Evolutionary conservation across 2,329 filamentous ascomycete species (phyloP).

Genomic region (Epichloe sibirici): DNA sequence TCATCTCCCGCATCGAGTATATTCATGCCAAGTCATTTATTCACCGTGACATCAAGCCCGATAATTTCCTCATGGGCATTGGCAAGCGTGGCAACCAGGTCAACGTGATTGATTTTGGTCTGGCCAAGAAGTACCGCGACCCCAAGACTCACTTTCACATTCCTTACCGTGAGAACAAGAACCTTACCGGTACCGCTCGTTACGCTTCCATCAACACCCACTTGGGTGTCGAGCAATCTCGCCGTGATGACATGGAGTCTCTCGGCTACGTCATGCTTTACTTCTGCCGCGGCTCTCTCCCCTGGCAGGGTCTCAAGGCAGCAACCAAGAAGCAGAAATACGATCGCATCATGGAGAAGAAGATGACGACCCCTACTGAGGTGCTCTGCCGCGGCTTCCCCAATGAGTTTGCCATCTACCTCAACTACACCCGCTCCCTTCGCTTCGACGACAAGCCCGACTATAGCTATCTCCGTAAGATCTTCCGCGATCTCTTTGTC

Average conservation of each 20-base stretch:
- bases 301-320: constrained; percentile 97
- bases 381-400: constrained; percentile 98
- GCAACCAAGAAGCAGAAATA: constrained; percentile 99
- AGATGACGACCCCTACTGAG: constrained; percentile 99
- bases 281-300: constrained; percentile 92
- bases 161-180: constrained; percentile 99
- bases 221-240: constrained; percentile 95
- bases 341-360: constrained; percentile 99
- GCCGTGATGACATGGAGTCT: constrained; percentile 98
- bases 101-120: constrained; percentile 97
- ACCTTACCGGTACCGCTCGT: constrained; percentile 94
- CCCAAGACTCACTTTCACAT: constrained; percentile 99
- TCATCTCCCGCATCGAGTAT: constrained; percentile 98
- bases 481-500: constrained; percentile 98
- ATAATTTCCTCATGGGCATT: constrained; percentile 99
- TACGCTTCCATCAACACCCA: constrained; percentile 99
- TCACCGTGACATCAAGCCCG: constrained; percentile 98
- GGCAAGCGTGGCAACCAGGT: constrained; percentile 99
- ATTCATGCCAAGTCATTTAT: constrained; percentile 99
- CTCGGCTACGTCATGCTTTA: constrained; percentile 99
- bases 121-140: constrained; percentile 99
- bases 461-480: constrained; percentile 99
- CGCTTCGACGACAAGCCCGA: constrained; percentile 99
- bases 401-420: constrained; percentile 98
- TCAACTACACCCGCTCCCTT: constrained; percentile 97